These are phyloP conservation scores for Chlorella sp. DNA, from an alignment of 139 green algal species.

Conservation along the genomic window DNA sequence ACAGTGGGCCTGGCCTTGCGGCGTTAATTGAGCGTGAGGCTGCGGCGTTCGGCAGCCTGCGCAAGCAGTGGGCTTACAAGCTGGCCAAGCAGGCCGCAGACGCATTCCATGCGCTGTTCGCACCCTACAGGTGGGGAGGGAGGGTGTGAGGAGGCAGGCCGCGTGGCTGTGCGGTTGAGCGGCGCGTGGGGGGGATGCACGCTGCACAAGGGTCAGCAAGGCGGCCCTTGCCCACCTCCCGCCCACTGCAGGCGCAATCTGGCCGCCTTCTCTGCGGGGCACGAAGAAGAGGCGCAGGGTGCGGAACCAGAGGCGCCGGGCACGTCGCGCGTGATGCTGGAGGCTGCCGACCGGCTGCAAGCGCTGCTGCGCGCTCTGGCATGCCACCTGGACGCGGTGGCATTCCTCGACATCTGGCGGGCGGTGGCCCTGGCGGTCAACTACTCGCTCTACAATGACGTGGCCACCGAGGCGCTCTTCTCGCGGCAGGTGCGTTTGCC, in stretches of 20 bases:
- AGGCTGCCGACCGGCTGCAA: conserved; percentile 28
- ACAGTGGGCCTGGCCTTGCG: no score
- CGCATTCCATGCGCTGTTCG: conserved; percentile 25
- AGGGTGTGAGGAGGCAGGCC: background rate
- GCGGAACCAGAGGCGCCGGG: background rate
- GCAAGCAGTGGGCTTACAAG: conserved; percentile 52
- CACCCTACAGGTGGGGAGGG: conserved; percentile 14
- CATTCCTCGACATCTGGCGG: conserved; percentile 57
- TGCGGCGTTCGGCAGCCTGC: conserved; percentile 28
- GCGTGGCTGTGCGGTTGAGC: background rate
- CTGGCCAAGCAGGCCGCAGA: conserved; percentile 52
- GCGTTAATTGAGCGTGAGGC: conserved; percentile 41
- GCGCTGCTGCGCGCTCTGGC: conserved; percentile 31
- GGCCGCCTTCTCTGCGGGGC: conserved; percentile 11
- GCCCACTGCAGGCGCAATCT: conserved; percentile 11
- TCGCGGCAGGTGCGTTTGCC: conserved; percentile 18
- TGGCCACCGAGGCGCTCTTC: conserved; percentile 54
- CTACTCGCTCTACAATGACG: conserved; percentile 53
- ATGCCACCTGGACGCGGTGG: conserved; percentile 50
- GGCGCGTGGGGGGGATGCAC: background rate
- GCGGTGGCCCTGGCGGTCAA: conserved; percentile 46
- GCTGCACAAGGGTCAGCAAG: background rate
- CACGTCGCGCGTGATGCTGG: conserved; percentile 14
- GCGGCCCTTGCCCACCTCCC: background rate
- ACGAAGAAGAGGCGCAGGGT: conserved; percentile 10